These are phyloP conservation scores for Amniculicola lignicola DNA, from an alignment of 495 filamentous ascomycete species.

Conservation along the genomic window DNA sequence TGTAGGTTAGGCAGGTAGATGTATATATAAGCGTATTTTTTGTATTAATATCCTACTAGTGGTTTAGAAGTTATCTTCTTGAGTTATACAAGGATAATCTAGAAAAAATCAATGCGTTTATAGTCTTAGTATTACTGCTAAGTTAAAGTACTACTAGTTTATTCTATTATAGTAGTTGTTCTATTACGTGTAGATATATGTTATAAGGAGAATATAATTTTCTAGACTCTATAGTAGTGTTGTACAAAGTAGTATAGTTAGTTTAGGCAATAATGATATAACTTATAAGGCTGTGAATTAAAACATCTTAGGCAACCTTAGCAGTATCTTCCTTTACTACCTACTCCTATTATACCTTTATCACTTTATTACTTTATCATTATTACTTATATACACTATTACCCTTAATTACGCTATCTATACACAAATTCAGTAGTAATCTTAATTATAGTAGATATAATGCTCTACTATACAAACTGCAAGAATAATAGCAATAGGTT, in stretches of 20 bases:
- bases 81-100: background rate
- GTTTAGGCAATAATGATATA: too few species aligned
- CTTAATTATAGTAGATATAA: background rate
- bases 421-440: background rate
- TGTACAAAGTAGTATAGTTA: background rate
- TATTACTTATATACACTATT: background rate
- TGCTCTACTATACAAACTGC: background rate
- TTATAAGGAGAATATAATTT: background rate
- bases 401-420: background rate
- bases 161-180: background rate
- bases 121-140: background rate
- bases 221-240: background rate
- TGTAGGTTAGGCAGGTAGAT: background rate
- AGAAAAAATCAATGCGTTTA: background rate
- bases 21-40: background rate
- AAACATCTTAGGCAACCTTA: too few species aligned
- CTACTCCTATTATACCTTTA: background rate
- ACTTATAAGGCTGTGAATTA: too few species aligned
- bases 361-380: background rate
- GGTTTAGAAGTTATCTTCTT: background rate
- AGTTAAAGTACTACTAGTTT: conserved; percentile 1
- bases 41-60: background rate
- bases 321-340: too few species aligned
- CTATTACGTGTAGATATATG: background rate
- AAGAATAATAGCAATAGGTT: background rate